A percentile compares a stretch with the other conserved stretches of the same genome.
These are phyloP conservation scores for Fusarium lyarnte DNA, from an alignment of 2,329 filamentous ascomycete genomes.

Conservation along the genomic window DNA sequence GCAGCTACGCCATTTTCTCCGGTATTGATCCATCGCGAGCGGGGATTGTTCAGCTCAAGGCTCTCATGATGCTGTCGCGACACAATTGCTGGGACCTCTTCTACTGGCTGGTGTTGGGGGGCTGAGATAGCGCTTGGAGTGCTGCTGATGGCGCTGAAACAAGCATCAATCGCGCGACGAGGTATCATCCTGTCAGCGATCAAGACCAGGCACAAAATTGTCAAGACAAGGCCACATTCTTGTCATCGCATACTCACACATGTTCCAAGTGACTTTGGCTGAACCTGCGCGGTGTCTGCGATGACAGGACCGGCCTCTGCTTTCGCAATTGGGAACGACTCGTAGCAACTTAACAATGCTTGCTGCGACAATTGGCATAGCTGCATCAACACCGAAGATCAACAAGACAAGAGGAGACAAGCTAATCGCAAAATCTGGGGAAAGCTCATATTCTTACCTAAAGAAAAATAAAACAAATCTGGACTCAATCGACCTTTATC, in stretches of 20 bases:
- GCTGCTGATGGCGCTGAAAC: background rate
- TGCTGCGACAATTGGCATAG: background rate
- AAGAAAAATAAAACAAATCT: background rate
- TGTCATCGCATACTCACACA: too few species aligned
- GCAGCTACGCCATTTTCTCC: rapidly evolving
- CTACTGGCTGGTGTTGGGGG: background rate
- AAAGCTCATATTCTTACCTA: background rate
- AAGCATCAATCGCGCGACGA: rapidly evolving
- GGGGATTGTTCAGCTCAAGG: rapidly evolving
- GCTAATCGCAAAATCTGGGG: background rate
- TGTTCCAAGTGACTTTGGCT: background rate
- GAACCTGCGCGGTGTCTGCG: rapidly evolving
- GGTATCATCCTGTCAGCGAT: rapidly evolving
- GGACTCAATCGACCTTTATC: background rate
- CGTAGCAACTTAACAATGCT: background rate
- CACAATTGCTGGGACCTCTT: background rate
- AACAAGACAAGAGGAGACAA: background rate
- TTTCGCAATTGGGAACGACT: rapidly evolving
- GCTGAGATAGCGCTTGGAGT: background rate
- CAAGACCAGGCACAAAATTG: background rate
- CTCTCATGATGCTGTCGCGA: background rate
- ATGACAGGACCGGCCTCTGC: rapidly evolving
- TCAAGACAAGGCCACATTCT: too few species aligned
- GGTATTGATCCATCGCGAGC: rapidly evolving
- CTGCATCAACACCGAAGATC: background rate